Base-by-base conservation (phyloP, 2,329 filamentous ascomycete genomes). In the Chaetomium globosum region DNA sequence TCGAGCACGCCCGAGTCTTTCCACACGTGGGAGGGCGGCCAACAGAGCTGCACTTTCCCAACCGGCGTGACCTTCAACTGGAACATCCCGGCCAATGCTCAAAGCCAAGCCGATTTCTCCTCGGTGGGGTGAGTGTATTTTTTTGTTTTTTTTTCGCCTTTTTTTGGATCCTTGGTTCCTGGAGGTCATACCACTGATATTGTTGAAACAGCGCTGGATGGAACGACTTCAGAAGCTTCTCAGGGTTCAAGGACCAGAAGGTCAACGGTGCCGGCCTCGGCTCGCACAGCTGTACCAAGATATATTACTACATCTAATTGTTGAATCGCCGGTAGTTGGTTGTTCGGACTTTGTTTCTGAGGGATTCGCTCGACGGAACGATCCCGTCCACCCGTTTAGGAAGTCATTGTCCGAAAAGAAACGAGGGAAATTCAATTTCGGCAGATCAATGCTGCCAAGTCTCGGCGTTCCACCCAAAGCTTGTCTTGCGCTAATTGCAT, bases 11-110 rank as follows among this genome's bases (percentile, higher is more conserved):
- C 51, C 21, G 43, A 33, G 21, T 12, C 28, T 4, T 56, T 43
- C 54, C 58, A 65, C 62, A 23, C n/a, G 16, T 71, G 69, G 69
- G 68, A 68, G 61, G 65, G 58, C 30, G 30, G 19, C 49, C 23
- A 39, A 2, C 60, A 62, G 60, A 56, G 43, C 33, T 62, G 60
- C 53, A 62, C 60, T 1, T 62, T 62, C n/a, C 39, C 60, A 2
- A 31, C 12, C 13, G 60, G 60, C 8, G 53, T 62, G 7, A 62
- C 60, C 10, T 62, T 56, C 23, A 49, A 21, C 28, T 62, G 60
- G 60, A 62, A 62, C 53, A 62, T 62, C 28, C 60, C 60, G 12
- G 10, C 19, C 26, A 57, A 31, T 28, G 30, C 33, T 56, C 33
- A 39, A 21, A 51, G 30, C 3, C n/a, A 7, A 21, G 52, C 60